These are phyloP conservation scores for Aureobasidium sp. DNA, from an alignment of 2,329 filamentous ascomycete species.

Conservation along the genomic window DNA sequence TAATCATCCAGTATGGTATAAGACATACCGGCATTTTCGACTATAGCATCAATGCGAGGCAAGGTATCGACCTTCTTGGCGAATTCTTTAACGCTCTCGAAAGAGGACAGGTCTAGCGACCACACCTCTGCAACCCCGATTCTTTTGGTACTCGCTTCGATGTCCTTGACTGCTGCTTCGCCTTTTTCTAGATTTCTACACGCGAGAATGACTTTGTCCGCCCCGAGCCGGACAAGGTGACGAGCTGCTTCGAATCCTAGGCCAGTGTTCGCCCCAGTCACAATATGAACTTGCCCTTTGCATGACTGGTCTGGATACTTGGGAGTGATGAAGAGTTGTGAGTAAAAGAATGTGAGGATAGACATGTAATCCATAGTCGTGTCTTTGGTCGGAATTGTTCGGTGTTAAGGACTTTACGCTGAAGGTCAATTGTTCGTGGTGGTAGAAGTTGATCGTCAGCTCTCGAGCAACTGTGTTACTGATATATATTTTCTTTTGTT, in stretches of 20 bases:
- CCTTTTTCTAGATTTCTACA: slow-evolving; percentile 39
- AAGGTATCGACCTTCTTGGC: slow-evolving; percentile 25
- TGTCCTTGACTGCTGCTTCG: slow-evolving; percentile 36
- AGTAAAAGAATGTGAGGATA: slow-evolving; percentile 30
- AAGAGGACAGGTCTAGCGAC: slow-evolving; percentile 38
- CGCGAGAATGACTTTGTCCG: slow-evolving; percentile 39
- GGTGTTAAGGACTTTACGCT: neutral
- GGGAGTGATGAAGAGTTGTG: slow-evolving; percentile 35
- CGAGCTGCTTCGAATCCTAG: slow-evolving; percentile 41
- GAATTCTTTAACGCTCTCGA: slow-evolving; percentile 33
- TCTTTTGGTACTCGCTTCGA: slow-evolving; percentile 30
- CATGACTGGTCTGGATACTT: slow-evolving; percentile 27
- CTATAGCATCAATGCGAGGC: slow-evolving; percentile 21
- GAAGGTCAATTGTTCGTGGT: neutral
- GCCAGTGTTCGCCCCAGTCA: slow-evolving; percentile 44
- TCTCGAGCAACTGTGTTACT: neutral
- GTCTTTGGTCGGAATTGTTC: no score
- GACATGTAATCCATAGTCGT: neutral
- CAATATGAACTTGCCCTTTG: slow-evolving; percentile 36
- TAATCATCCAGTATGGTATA: no score
- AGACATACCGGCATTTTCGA: slow-evolving; percentile 25
- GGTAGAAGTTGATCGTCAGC: no score
- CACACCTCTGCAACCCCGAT: slow-evolving; percentile 38
- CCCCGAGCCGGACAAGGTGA: slow-evolving; percentile 36
- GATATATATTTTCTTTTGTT: neutral